Evolutionary conservation across 179 eudicot species (phyloP), one percentile per base, ranked within the genome.

Genomic region (Spergularia azorica): DNA sequence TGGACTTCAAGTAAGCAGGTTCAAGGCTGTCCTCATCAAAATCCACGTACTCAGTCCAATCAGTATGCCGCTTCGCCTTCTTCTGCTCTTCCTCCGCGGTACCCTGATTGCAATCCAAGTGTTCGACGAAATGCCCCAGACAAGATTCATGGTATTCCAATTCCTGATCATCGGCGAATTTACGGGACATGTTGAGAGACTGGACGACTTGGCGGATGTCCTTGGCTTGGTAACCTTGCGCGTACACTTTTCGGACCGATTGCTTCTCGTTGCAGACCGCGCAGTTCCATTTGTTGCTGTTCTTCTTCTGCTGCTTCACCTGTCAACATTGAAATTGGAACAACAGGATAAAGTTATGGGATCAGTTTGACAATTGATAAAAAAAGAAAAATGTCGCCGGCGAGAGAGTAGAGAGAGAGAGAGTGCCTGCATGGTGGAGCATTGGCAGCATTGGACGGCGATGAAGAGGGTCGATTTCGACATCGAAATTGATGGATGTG

Each of bases 241-340:
- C 89, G 43, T 83, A 92, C 50, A 92, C 87, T 60, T 88, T 90
- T 36, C 82, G 81, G 2, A 88, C 81, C 0, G 95, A 94, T 75
- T 90, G 98, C 82, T 89, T 92, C 86, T 89, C 75, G 77, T 89
- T 89, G 90, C 98, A 94, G 36, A 94, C 89, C 12, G 78, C 97
- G 76, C 98, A 94, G 9, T 39, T 85, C 98, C 98, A 94, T 63
- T 86, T 92, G 86, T 89, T 90, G 85, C 89, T 90, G 86, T 94
- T 90, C 87, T 92, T 94, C 86, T 90, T 90, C 86, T 89, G 86
- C 84, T 94, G 97, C 87, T 94, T 94, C 90, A 92, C 98, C 95
- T 91, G 87, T 1, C n/a, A 10, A 70, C 26, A 61, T 12, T 58
- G n/a, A 58, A 8, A 6, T 4, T 16, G 6, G 18, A 5, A 3